Conservation (phyloP, 2,329 filamentous ascomycete species). For the Alternaria ventricosa region DNA sequence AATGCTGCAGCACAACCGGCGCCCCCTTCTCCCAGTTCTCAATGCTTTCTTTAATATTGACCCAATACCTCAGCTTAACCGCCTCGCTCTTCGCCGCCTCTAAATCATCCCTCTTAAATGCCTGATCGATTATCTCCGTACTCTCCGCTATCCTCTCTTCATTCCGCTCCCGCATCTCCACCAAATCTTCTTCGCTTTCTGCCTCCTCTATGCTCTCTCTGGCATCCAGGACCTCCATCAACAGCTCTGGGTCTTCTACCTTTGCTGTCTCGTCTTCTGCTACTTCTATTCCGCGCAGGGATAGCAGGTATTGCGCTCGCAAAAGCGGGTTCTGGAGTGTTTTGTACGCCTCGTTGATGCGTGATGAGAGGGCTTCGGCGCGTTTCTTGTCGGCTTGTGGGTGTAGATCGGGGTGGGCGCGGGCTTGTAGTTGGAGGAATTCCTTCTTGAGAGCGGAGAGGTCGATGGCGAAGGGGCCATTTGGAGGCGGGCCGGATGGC, state of each 20-base stretch:
- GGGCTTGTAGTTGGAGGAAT: constrained; percentile 82
- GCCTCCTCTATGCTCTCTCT: constrained; percentile 65
- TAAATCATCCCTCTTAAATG: constrained; percentile 72
- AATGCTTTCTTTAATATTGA: constrained; percentile 81
- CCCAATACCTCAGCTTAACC: constrained; percentile 85
- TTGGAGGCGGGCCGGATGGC: constrained; percentile 77
- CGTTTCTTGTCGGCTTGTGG: constrained; percentile 58
- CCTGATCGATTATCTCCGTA: constrained; percentile 66
- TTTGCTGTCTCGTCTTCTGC: constrained; percentile 78
- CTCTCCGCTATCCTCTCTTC: constrained; percentile 69
- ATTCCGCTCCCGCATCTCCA: constrained; percentile 68
- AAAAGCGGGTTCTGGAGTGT: constrained; percentile 79
- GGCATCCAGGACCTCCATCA: constrained; percentile 82
- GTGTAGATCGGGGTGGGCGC: constrained; percentile 74
- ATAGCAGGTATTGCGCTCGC: constrained; percentile 87
- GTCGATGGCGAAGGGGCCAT: constrained; percentile 77
- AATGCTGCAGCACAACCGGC: constrained; percentile 64
- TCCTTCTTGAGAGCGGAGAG: constrained; percentile 75
- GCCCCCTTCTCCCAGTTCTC: constrained; percentile 84
- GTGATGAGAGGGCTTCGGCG: constrained; percentile 79
- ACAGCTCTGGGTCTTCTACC: constrained; percentile 71
- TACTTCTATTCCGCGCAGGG: constrained; percentile 74
- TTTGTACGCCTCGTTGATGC: constrained; percentile 90
- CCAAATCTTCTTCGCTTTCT: constrained; percentile 67
- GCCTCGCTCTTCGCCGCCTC: constrained; percentile 73